These are phyloP conservation scores for Diaporthe australafricana DNA, from an alignment of 2,329 filamentous ascomycete species.

Conservation along the genomic window DNA sequence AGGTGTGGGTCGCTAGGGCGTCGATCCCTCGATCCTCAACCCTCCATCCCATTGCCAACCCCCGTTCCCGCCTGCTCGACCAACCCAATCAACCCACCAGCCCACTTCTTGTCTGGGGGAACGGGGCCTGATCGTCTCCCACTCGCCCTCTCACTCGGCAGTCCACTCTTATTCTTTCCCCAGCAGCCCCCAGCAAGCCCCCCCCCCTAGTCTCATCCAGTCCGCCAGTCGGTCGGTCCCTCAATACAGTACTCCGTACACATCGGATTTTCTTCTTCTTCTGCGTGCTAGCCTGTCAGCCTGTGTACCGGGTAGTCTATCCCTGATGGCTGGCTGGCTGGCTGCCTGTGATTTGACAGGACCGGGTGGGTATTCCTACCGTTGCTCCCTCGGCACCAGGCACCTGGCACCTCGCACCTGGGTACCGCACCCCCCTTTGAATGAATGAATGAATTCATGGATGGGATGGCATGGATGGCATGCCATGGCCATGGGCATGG, in stretches of 20 bases:
- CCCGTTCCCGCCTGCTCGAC: not conserved
- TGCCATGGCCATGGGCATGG: not conserved
- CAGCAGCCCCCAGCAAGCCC: too few relatives aligned
- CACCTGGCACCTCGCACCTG: too few relatives aligned
- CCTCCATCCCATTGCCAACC: not conserved
- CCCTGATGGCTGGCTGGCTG: not conserved
- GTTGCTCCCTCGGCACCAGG: not conserved
- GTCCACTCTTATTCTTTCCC: too few relatives aligned
- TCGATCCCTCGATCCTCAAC: conserved; percentile 3
- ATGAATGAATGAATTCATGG: not conserved
- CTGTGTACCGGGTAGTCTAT: too few relatives aligned
- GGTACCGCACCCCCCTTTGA: not conserved
- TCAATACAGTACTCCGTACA: too few relatives aligned
- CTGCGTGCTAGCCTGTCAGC: too few relatives aligned
- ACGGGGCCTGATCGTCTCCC: too few relatives aligned
- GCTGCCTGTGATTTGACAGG: not conserved
- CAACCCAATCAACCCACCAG: not conserved
- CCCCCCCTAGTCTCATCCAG: too few relatives aligned
- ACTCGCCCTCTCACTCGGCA: too few relatives aligned
- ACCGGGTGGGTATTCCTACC: not conserved
- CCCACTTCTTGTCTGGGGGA: not conserved
- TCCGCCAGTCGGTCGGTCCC: too few relatives aligned
- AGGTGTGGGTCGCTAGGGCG: conserved; percentile 7
- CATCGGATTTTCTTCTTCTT: too few relatives aligned
- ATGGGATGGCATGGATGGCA: not conserved